phyloP scores from a whole-genome alignment of 2,329 filamentous ascomycete species.

The Oidium heveae region DNA sequence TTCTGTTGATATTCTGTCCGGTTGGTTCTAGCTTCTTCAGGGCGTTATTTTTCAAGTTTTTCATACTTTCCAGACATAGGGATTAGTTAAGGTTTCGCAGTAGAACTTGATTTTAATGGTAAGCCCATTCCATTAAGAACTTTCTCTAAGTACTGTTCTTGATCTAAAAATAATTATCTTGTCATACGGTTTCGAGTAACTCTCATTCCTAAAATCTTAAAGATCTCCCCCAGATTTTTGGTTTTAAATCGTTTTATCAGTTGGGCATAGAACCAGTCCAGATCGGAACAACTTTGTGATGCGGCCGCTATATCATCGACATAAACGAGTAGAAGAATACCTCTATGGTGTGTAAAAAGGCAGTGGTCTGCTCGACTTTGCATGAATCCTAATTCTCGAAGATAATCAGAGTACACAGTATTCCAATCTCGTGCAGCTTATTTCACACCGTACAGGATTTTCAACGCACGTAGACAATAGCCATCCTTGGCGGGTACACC shows the following conservation, averaged over 20 bases:
- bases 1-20: not conserved
- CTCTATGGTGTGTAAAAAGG: not conserved
- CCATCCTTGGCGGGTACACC: not conserved
- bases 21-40: not conserved
- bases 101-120: too few species aligned
- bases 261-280: not conserved
- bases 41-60: not conserved
- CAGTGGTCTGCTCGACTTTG: not conserved
- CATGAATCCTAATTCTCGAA: not conserved
- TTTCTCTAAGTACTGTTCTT: not conserved
- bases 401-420: not conserved
- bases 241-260: not conserved
- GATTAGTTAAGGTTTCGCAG: too few species aligned
- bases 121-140: too few species aligned
- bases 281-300: not conserved
- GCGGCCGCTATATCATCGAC: not conserved
- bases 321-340: not conserved
- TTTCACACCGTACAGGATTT: not conserved
- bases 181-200: not conserved
- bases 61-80: not conserved
- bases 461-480: not conserved
- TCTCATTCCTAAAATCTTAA: not conserved
- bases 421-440: not conserved
- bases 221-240: not conserved
- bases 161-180: not conserved